Percentiles rank a stretch among this genome's conserved stretches.
phyloP scores from a whole-genome alignment of 768 basidiomycete genomes.

The Exidia glandulosa region DNA sequence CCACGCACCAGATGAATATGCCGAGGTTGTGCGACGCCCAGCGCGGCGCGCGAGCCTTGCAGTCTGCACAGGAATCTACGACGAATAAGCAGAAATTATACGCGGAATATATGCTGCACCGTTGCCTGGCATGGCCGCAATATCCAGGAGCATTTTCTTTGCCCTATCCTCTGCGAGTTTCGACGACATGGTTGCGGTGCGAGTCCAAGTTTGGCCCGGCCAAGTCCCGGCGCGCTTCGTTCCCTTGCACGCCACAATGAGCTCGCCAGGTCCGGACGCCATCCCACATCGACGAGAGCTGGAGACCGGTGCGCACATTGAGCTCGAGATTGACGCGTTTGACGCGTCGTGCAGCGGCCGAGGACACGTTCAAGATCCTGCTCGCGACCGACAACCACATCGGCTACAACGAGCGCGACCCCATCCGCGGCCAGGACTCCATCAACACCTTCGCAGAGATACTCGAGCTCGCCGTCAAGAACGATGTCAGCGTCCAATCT shows the following conservation, averaged over 20 bases:
- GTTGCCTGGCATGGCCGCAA: background rate
- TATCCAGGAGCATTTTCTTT: background rate
- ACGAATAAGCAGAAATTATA: background rate
- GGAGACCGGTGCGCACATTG: background rate
- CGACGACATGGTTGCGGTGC: background rate
- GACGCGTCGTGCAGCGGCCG: slow-evolving; percentile 2
- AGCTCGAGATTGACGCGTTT: background rate
- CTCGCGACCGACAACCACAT: slow-evolving; percentile 96
- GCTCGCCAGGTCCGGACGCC: background rate
- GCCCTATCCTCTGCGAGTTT: background rate
- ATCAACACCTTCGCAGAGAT: slow-evolving; percentile 95
- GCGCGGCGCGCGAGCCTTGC: slow-evolving; percentile 72
- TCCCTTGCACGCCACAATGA: background rate
- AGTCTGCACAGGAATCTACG: slow-evolving; percentile 83
- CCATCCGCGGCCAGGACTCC: slow-evolving; percentile 87
- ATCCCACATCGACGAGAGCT: background rate
- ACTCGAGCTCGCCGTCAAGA: slow-evolving; percentile 77
- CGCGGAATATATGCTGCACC: background rate
- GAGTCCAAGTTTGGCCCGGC: background rate
- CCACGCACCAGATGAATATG: slow-evolving; percentile 68
- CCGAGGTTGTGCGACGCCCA: slow-evolving; percentile 89
- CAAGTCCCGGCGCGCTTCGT: too few species aligned
- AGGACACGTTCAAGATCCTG: slow-evolving; percentile 64
- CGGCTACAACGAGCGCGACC: slow-evolving; percentile 90
- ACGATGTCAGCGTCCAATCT: slow-evolving; percentile 47